Conservation (phyloP, 2,329 filamentous ascomycete species). For the Aureobasidium leucospermi region DNA sequence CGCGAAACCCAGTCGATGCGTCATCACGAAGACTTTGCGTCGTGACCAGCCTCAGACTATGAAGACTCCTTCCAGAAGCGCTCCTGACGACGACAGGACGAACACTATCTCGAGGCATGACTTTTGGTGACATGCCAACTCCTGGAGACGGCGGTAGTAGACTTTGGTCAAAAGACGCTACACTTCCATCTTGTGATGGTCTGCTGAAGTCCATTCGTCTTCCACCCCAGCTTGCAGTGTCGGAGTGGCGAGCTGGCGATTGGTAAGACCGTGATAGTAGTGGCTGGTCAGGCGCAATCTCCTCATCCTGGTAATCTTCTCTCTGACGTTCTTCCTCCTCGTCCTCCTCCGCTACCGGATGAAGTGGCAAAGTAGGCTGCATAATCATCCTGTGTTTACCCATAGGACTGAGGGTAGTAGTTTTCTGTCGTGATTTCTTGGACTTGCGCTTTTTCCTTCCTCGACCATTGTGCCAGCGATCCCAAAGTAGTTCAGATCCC, state of each 20-base stretch:
- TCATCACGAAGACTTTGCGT: slow-evolving; percentile 5
- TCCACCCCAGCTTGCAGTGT: neutral
- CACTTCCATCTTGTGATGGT: neutral
- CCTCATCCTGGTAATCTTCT: neutral
- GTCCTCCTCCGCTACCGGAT: neutral
- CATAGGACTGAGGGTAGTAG: neutral
- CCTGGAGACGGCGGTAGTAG: neutral
- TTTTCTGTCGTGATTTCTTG: neutral
- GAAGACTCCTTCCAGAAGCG: slow-evolving; percentile 1
- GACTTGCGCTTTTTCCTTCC: slow-evolving; percentile 11
- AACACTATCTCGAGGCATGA: neutral
- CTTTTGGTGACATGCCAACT: neutral
- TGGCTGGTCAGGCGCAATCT: slow-evolving; percentile 4
- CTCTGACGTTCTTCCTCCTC: neutral
- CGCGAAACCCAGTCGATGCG: neutral
- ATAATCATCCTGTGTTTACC: neutral
- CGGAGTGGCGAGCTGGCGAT: neutral
- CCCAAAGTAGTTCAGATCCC: slow-evolving; percentile 24
- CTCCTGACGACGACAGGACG: neutral
- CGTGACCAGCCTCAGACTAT: neutral
- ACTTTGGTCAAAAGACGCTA: neutral
- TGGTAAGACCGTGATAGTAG: neutral
- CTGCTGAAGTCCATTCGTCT: neutral
- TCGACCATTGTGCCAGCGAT: slow-evolving; percentile 18
- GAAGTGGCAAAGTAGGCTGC: neutral